Evolutionary conservation across 805 yeast species (phyloP), one percentile per base, ranked within the genome.

Genomic region (Kuraishia hungarica): DNA sequence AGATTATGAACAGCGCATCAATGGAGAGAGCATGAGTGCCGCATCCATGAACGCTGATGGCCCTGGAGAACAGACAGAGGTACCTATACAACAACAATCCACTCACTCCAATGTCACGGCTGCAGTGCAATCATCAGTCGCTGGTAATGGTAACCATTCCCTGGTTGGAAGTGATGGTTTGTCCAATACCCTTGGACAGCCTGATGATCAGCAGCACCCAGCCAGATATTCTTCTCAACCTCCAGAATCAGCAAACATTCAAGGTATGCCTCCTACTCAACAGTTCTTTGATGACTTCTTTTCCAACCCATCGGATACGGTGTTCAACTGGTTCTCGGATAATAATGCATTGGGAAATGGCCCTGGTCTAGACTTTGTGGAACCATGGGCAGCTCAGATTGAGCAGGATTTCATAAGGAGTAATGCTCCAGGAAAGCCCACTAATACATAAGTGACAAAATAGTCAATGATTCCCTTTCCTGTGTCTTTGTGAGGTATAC

Each of bases 321-420:
- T 79, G 15, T 72, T 78, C 50, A 79, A 79, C 57, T 80, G 83
- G 81, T 79, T 80, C 55, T 66, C 76, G 48, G 69, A 70, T 35
- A 65, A 64, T 35, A 57, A 57, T 26, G 56, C 60, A 47, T 77
- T 78, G 57, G 43, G 43, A 7, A 78, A 73, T 53, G 73, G 76
- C 50, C 74, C 80, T 22, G 86, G 86, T 17, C 64, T 81, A 51
- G 83, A 80, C 55, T 81, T 81, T 59, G 86, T 85, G 28, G 92
- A 84, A 46, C 89, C 89, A 1, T 87, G 91, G 84, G 86, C 93
- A 0, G 89, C 85, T 64, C 83, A 86, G 80, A 79, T 87, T 48
- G 93, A 86, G 64, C 84, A 82, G 60, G 89, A 84, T 57, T 77
- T 81, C 55, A 53, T 78, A 51, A 67, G 66, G 51, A 70, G 68